Percentiles rank a stretch among this genome's conserved stretches.
Conservation (phyloP, 108 stramenopile species). For the Cyclotella cryptica region DNA sequence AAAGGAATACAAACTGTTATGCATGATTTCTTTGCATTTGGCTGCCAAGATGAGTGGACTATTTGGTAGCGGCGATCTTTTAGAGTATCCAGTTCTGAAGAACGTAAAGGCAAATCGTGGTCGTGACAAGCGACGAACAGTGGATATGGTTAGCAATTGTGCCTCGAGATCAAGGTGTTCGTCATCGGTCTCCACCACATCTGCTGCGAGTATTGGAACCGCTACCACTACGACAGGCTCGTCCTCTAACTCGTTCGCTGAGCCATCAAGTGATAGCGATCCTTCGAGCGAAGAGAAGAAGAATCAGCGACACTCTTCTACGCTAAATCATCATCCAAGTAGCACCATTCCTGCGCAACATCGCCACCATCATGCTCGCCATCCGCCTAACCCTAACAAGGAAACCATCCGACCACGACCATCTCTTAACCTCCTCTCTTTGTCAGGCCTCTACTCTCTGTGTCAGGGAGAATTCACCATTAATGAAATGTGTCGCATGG, state of each 20-base stretch:
- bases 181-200: not conserved
- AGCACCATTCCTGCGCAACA: not conserved
- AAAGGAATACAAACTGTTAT: constrained; percentile 29
- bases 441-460: constrained; percentile 13
- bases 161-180: not conserved
- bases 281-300: not conserved
- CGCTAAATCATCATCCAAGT: not conserved
- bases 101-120: not conserved
- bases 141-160: too few species aligned
- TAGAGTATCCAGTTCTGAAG: not conserved
- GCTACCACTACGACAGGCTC: not conserved
- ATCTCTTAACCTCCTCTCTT: constrained; percentile 5
- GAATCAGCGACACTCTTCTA: not conserved
- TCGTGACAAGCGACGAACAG: not conserved
- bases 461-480: constrained; percentile 69
- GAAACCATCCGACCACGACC: constrained; percentile 4
- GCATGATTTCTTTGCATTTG: constrained; percentile 23
- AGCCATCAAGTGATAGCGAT: not conserved
- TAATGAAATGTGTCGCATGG: constrained; percentile 66
- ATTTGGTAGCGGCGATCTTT: not conserved
- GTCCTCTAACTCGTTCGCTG: not conserved
- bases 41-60: constrained; percentile 28
- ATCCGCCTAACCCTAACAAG: not conserved
- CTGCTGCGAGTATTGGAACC: not conserved
- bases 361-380: not conserved